A percentile compares a stretch with the other conserved stretches of the same genome.
Evolutionary conservation across 805 yeast genomes (phyloP).

Genomic region (Pichia membranifaciens): DNA sequence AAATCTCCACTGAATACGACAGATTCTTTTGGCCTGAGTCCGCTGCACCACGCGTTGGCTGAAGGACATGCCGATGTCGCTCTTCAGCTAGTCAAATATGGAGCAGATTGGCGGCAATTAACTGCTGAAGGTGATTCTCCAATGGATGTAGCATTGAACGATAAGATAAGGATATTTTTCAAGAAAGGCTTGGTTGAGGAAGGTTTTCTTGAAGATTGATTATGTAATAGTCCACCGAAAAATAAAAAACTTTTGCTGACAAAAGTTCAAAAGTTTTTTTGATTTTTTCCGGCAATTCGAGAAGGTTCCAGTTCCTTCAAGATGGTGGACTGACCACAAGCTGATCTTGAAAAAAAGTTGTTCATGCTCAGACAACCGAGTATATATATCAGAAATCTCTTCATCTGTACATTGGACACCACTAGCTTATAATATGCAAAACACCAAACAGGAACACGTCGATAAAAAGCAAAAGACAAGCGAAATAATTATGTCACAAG

Average conservation of each 20-base stretch:
- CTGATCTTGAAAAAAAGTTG: too few species aligned
- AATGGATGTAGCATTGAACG: constrained; percentile 48
- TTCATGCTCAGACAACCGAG: too few species aligned
- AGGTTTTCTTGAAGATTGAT: constrained; percentile 16
- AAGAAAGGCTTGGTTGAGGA: constrained; percentile 18
- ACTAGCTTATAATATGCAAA: neutral
- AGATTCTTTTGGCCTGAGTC: constrained; percentile 76
- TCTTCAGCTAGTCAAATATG: constrained; percentile 49
- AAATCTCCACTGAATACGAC: constrained; percentile 61
- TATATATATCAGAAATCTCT: too few species aligned
- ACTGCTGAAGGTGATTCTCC: constrained; percentile 53
- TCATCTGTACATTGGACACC: too few species aligned
- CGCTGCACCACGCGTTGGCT: constrained; percentile 83
- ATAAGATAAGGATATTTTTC: constrained; percentile 41
- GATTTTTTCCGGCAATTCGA: neutral
- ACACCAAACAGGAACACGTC: constrained; percentile 16
- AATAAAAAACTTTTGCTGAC: neutral
- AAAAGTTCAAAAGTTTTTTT: neutral
- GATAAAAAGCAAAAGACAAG: constrained; percentile 27
- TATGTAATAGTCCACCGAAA: neutral
- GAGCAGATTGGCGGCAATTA: constrained; percentile 54
- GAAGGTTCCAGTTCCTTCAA: neutral
- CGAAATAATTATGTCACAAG: constrained; percentile 12
- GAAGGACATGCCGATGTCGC: constrained; percentile 86
- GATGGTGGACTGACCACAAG: too few species aligned